Evolutionary conservation across 1,139 yeast genomes (phyloP), one percentile per base, ranked within the genome.

Genomic region (Blastobotrys proliferans): DNA sequence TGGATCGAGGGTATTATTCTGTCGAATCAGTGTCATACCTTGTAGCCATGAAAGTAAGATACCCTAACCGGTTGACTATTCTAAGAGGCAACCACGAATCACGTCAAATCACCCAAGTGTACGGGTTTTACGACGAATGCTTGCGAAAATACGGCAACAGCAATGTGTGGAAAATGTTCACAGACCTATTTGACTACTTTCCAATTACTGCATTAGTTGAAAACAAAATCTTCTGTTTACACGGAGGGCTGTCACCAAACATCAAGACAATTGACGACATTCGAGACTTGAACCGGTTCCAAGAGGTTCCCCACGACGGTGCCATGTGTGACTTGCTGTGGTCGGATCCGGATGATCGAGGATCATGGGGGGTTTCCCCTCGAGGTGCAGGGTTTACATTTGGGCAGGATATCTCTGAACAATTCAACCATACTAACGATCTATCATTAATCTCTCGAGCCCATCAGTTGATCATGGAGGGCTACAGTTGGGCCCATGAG

Each of bases 241-340:
- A 92, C 69, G 98, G 98, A 39, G 98, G 98, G 1, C 74, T 92
- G 50, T 85, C 95, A 20, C 98, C 98, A 43, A 88, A 86, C 73
- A 82, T 94, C 55, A 86, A 84, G 57, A 78, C 88, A 36, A 78
- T 92, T 50, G 95, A 87, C 64, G 94, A 87, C 66, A 94, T 92
- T 46, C 73, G 95, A 53, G 80, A 82, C 51, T 77, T 88, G 50
- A 92, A 87, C 65, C 73, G 97, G 58, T 79, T 79, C 58, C 97
- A 92, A 68, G 98, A 92, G 68, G 97, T 92, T 41, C 98, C 98
- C 27, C 98, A 92, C 62, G 98, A 92, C 66, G 98, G 98, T 30
- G 95, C 97, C 42, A 92, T 92, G 96, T 92, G 97, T 68, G 98
- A 92, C 64, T 71, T 92, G 60, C 72, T 92, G 47, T 92, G 98